phyloP scores from a whole-genome alignment of 257 asterid species.

The Mentha longifolia region DNA sequence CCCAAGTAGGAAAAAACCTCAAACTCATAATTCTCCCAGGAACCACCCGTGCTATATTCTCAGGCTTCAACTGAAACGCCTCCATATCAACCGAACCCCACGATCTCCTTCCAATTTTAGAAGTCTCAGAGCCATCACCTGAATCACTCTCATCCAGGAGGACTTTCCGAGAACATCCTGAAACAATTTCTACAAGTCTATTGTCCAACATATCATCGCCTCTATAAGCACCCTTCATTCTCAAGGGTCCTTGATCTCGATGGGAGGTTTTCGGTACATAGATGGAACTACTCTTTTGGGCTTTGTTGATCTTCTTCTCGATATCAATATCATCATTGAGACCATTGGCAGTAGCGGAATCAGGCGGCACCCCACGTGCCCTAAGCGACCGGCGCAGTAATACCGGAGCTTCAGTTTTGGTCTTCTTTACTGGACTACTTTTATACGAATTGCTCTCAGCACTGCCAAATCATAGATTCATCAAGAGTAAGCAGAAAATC shows the following conservation, averaged over 20 bases:
- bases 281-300: slow-evolving; percentile 19
- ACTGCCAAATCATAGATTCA: slow-evolving; percentile 43
- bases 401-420: slow-evolving; percentile 56
- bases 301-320: too few species aligned
- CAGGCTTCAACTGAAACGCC: slow-evolving; percentile 57
- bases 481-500: slow-evolving; percentile 5
- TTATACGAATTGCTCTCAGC: slow-evolving; percentile 59
- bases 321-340: too few species aligned
- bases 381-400: slow-evolving; percentile 89
- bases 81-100: slow-evolving; percentile 43
- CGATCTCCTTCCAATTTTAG: slow-evolving; percentile 31
- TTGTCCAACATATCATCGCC: slow-evolving; percentile 51
- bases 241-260: slow-evolving; percentile 52
- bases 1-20: slow-evolving; percentile 67
- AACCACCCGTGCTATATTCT: slow-evolving; percentile 72
- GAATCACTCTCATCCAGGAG: slow-evolving; percentile 36
- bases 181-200: slow-evolving; percentile 46
- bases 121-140: slow-evolving; percentile 15
- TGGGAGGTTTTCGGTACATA: slow-evolving; percentile 26
- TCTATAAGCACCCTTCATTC: slow-evolving; percentile 57
- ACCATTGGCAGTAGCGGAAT: slow-evolving; percentile 64
- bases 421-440: slow-evolving; percentile 63
- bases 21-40: slow-evolving; percentile 72
- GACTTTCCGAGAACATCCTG: slow-evolving; percentile 33
- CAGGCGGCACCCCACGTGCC: slow-evolving; percentile 80